phyloP scores from a whole-genome alignment of 176 grass and related monocot species.

The Avena insularis region DNA sequence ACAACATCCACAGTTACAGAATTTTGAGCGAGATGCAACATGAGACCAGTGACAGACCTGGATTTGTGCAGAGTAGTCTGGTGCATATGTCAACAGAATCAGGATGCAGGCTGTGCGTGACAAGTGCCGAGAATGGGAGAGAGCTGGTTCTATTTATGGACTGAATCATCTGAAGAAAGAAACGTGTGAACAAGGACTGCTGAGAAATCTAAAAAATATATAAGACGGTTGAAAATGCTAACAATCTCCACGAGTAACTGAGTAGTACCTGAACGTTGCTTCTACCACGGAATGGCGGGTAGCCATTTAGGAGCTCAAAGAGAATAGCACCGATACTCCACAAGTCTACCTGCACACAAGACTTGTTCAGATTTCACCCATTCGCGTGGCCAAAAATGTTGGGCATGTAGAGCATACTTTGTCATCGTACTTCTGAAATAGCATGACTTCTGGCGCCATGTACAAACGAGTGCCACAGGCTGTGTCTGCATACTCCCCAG shows the following conservation, averaged over 20 bases:
- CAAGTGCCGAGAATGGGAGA: constrained; percentile 31
- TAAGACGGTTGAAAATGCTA: not conserved
- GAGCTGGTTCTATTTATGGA: constrained; percentile 42
- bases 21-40: not conserved
- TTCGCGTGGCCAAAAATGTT: not conserved
- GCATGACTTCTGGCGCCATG: constrained; percentile 84
- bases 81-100: constrained; percentile 49
- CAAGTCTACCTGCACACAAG: constrained; percentile 53
- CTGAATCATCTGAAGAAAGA: constrained; percentile 37
- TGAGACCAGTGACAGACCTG: constrained; percentile 21
- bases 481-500: constrained; percentile 52
- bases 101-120: not conserved
- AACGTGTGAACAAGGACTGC: not conserved
- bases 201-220: not conserved
- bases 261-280: constrained; percentile 59
- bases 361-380: constrained; percentile 1
- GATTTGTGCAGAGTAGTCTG: constrained; percentile 38
- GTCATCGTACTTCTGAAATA: constrained; percentile 65
- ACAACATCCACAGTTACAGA: not conserved
- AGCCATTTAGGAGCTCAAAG: constrained; percentile 68
- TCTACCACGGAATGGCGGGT: constrained; percentile 57
- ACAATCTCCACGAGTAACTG: not conserved
- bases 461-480: constrained; percentile 62
- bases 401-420: constrained; percentile 33
- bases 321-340: constrained; percentile 65